Evolutionary conservation across 495 filamentous ascomycete genomes (phyloP).

Genomic region (Tuber umbilicatum): DNA sequence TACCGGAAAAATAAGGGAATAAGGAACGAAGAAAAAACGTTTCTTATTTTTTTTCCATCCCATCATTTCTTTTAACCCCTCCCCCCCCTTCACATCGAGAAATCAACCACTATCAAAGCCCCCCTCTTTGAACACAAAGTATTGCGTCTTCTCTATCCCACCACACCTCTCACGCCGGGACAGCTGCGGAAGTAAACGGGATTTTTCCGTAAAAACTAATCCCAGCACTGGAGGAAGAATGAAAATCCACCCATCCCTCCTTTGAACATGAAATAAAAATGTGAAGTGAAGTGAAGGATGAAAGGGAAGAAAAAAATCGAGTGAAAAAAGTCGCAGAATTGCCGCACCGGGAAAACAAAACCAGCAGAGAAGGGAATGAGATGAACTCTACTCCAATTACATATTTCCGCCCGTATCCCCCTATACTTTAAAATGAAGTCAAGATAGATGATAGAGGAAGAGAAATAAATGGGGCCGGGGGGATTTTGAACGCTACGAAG

Average conservation of each 20-base stretch:
- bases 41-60: background rate
- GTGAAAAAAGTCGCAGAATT: conserved; percentile 36
- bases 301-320: conserved; percentile 36
- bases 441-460: conserved; percentile 30
- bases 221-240: conserved; percentile 34
- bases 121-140: conserved; percentile 26
- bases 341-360: conserved; percentile 38
- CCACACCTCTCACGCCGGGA: conserved; percentile 18
- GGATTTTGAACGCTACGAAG: conserved; percentile 35
- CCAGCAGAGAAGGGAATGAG: conserved; percentile 25
- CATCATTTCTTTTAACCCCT: background rate
- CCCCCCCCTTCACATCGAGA: background rate
- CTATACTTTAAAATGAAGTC: conserved; percentile 32
- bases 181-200: conserved; percentile 27
- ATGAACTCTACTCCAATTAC: conserved; percentile 37
- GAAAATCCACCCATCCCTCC: conserved; percentile 19
- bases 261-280: conserved; percentile 32
- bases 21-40: background rate
- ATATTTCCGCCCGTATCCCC: conserved; percentile 36
- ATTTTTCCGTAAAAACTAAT: conserved; percentile 32
- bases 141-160: conserved; percentile 22
- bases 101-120: background rate
- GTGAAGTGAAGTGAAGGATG: conserved; percentile 12
- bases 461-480: conserved; percentile 21
- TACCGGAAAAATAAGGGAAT: conserved; percentile 3